A percentile compares a stretch with the other conserved stretches of the same genome.
Evolutionary conservation across 2,329 filamentous ascomycete genomes (phyloP).

Genomic region (Colletotrichum lupini): DNA sequence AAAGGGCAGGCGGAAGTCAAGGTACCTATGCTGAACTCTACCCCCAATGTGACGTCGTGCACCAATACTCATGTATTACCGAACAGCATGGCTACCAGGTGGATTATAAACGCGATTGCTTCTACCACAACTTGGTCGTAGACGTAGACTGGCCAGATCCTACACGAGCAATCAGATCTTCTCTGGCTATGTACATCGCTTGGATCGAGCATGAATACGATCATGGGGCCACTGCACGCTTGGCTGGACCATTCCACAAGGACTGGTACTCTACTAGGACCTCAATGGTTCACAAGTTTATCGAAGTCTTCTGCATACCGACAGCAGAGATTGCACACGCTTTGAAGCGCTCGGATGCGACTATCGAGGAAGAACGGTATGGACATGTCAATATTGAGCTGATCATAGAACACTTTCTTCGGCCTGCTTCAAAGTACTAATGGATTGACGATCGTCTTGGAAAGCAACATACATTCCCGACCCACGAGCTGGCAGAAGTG

Average conservation of each 20-base stretch:
- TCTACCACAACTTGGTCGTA: rapidly evolving
- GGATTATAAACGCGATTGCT: background rate
- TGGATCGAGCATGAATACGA: background rate
- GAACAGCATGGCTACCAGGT: background rate
- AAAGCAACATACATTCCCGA: background rate
- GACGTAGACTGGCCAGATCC: rapidly evolving
- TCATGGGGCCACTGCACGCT: background rate
- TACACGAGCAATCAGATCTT: background rate
- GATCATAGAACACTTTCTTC: background rate
- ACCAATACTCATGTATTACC: no score
- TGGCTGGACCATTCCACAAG: background rate
- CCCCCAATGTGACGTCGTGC: rapidly evolving
- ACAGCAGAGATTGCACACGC: background rate
- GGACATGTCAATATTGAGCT: background rate
- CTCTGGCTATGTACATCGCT: background rate
- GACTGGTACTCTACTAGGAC: background rate
- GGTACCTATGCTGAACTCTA: background rate
- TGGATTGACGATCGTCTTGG: background rate
- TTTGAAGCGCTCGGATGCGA: rapidly evolving
- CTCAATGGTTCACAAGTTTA: background rate
- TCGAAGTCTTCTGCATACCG: background rate
- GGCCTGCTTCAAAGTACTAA: background rate
- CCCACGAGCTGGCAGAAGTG: background rate
- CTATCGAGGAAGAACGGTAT: background rate
- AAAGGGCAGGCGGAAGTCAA: rapidly evolving